Percentiles rank a stretch among this genome's conserved stretches.
Evolutionary conservation across 805 yeast genomes (phyloP).

Genomic region (Tetrapisispora iriomotensis): DNA sequence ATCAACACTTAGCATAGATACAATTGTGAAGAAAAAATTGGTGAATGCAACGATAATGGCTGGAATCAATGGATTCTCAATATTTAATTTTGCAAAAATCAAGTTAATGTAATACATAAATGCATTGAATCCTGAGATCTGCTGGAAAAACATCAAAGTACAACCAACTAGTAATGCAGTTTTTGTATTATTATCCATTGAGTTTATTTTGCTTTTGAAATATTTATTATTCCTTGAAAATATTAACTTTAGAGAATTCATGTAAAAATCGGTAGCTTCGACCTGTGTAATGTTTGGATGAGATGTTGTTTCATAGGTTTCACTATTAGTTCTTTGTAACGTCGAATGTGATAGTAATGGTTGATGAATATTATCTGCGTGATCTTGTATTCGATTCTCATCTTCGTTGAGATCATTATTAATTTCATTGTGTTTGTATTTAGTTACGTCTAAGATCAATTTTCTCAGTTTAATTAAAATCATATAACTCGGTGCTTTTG

Average conservation of each 20-base stretch:
- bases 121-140: slow-evolving; percentile 52
- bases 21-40: slow-evolving; percentile 46
- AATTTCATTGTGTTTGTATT: slow-evolving; percentile 15
- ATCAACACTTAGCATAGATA: slow-evolving; percentile 43
- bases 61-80: slow-evolving; percentile 41
- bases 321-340: too few species aligned
- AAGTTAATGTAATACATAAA: slow-evolving; percentile 55
- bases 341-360: too few species aligned
- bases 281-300: background rate
- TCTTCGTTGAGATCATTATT: background rate
- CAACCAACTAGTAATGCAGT: slow-evolving; percentile 40
- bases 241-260: background rate
- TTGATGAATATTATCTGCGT: too few species aligned
- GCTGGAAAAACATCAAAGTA: slow-evolving; percentile 47
- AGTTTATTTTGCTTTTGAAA: background rate
- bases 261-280: background rate
- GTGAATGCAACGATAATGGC: slow-evolving; percentile 46
- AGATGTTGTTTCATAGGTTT: background rate
- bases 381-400: background rate
- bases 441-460: slow-evolving; percentile 37
- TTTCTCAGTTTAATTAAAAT: slow-evolving; percentile 37
- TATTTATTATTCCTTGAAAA: background rate
- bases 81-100: slow-evolving; percentile 34
- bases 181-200: slow-evolving; percentile 16
- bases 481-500: slow-evolving; percentile 29